These are phyloP conservation scores for Musa troglodytarum DNA, from an alignment of 176 grass and related monocot genomes.

Conservation along the genomic window DNA sequence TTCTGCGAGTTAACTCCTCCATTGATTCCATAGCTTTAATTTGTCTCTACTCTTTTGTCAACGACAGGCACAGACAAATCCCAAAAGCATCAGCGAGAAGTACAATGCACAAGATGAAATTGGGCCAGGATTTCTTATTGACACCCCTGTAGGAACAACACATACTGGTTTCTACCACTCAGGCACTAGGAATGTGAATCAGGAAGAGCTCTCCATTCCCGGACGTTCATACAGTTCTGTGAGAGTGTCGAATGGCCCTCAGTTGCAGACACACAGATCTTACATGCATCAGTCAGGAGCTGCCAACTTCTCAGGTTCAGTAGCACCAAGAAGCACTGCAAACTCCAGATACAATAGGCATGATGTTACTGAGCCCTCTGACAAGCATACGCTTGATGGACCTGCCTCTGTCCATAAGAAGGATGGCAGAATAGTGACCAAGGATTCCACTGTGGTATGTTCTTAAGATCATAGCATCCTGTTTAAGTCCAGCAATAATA, in stretches of 20 bases:
- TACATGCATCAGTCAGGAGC: background rate
- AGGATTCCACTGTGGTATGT: background rate
- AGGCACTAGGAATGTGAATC: background rate
- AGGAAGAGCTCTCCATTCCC: background rate
- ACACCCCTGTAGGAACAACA: background rate
- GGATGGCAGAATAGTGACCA: background rate
- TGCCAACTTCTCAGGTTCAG: background rate
- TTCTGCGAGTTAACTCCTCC: background rate
- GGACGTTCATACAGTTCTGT: background rate
- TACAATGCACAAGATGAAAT: background rate
- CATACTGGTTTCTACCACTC: background rate
- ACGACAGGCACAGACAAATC: background rate
- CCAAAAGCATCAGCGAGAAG: background rate
- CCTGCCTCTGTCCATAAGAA: background rate
- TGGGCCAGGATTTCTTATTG: background rate
- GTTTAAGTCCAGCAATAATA: background rate
- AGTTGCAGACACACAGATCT: background rate
- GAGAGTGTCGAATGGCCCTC: background rate
- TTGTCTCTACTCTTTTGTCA: background rate
- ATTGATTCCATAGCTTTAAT: background rate
- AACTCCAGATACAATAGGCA: constrained; percentile 3
- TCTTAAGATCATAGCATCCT: background rate
- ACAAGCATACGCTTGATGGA: background rate
- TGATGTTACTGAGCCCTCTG: background rate
- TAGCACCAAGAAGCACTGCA: background rate